These are phyloP conservation scores for Nannizziopsis arthrosporioides DNA, from an alignment of 2,329 filamentous ascomycete genomes.

Conservation along the genomic window DNA sequence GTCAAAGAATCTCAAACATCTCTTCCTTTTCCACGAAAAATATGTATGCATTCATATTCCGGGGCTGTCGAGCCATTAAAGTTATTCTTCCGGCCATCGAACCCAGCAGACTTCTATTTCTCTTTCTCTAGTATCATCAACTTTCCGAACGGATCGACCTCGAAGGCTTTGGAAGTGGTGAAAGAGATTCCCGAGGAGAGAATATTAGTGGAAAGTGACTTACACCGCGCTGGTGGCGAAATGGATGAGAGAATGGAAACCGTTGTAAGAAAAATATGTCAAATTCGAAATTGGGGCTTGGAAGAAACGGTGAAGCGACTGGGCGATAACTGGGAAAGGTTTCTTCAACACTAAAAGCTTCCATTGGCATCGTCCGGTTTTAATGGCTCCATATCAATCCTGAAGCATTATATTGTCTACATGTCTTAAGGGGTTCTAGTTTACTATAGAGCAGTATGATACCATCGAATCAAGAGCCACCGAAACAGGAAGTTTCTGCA, in stretches of 20 bases:
- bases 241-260: conserved; percentile 72
- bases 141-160: conserved; percentile 44
- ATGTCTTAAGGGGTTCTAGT: background rate
- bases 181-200: conserved; percentile 62
- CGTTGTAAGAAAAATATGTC: conserved; percentile 63
- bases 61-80: conserved; percentile 62
- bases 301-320: conserved; percentile 58
- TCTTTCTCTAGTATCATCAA: conserved; percentile 84
- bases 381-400: no score
- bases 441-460: background rate
- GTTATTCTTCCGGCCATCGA: conserved; percentile 61
- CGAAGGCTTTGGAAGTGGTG: conserved; percentile 55
- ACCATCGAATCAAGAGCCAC: no score
- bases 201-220: conserved; percentile 78
- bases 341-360: conserved; percentile 51
- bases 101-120: conserved; percentile 70
- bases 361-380: background rate
- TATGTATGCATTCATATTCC: conserved; percentile 91
- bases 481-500: no score
- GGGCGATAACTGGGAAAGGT: conserved; percentile 63
- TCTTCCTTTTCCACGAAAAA: conserved; percentile 67
- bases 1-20: conserved; percentile 18
- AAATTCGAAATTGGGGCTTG: conserved; percentile 64
- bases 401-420: no score
- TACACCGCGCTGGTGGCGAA: conserved; percentile 65